Conservation (phyloP, 495 filamentous ascomycete species). For the Neurospora tetraspora region DNA sequence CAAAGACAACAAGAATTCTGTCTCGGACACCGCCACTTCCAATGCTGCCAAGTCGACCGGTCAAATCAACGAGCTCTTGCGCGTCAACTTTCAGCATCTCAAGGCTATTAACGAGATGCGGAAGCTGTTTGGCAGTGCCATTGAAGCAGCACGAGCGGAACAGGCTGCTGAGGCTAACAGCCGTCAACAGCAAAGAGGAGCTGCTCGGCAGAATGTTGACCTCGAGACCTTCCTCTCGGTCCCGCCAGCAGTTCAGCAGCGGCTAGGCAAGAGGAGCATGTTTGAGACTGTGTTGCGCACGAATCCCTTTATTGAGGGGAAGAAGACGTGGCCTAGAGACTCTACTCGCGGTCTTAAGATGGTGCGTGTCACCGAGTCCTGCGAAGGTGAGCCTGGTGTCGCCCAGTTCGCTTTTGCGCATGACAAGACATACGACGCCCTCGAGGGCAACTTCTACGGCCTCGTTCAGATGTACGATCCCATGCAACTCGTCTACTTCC, state of each 20-base stretch:
- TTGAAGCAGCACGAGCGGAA: slow-evolving; percentile 52
- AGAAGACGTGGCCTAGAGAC: slow-evolving; percentile 80
- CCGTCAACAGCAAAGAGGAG: slow-evolving; percentile 22
- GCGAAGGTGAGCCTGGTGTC: slow-evolving; percentile 29
- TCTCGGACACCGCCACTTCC: background rate
- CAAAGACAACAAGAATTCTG: slow-evolving; percentile 6
- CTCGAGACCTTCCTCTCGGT: slow-evolving; percentile 62
- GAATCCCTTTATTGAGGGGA: slow-evolving; percentile 81
- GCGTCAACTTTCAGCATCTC: slow-evolving; percentile 67
- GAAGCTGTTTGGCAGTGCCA: slow-evolving; percentile 74
- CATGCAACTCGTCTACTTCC: slow-evolving; percentile 42
- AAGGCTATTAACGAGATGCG: slow-evolving; percentile 92
- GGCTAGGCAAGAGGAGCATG: slow-evolving; percentile 20
- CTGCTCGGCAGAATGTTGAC: slow-evolving; percentile 49
- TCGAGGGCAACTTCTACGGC: slow-evolving; percentile 66
- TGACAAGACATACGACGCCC: slow-evolving; percentile 59
- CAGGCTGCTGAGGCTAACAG: slow-evolving; percentile 36
- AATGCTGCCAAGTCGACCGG: slow-evolving; percentile 1
- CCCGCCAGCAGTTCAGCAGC: slow-evolving; percentile 35
- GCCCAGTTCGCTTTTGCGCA: slow-evolving; percentile 68
- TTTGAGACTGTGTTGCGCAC: slow-evolving; percentile 58
- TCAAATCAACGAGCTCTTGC: slow-evolving; percentile 49
- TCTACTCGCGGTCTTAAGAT: slow-evolving; percentile 77
- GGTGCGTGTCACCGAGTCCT: slow-evolving; percentile 47
- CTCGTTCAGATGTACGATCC: slow-evolving; percentile 79